Conservation (phyloP, 2,329 filamentous ascomycete species). For the Ilyonectria robusta region DNA sequence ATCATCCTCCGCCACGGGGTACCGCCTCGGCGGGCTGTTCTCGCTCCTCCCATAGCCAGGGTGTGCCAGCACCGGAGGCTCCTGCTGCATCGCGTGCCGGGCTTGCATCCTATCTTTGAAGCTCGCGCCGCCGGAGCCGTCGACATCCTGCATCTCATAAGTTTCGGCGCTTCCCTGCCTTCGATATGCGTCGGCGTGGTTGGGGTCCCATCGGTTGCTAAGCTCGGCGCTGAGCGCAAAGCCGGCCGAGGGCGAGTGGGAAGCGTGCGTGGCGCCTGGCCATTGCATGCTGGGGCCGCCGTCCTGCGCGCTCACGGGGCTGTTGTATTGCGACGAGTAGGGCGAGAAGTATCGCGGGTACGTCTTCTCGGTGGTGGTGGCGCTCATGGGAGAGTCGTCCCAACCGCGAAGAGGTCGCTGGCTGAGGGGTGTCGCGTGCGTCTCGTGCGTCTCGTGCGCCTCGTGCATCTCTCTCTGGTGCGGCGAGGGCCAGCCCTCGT, state of each 20-base stretch:
- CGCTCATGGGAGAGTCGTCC: conserved; percentile 67
- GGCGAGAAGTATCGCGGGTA: conserved; percentile 70
- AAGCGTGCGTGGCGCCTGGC: conserved; percentile 11
- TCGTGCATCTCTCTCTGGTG: conserved; percentile 43
- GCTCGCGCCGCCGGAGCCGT: conserved; percentile 16
- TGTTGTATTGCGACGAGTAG: conserved; percentile 72
- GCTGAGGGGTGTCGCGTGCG: conserved; percentile 64
- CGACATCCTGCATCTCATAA: conserved; percentile 19
- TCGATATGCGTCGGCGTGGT: background rate
- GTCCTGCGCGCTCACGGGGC: conserved; percentile 65
- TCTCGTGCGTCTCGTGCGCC: conserved; percentile 38
- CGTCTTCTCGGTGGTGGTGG: conserved; percentile 54
- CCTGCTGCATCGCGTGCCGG: background rate
- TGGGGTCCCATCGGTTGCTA: conserved; percentile 15
- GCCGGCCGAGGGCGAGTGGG: conserved; percentile 13
- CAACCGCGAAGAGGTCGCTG: conserved; percentile 66
- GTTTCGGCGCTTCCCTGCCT: conserved; percentile 9
- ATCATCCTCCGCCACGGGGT: conserved; percentile 5
- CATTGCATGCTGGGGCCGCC: conserved; percentile 24
- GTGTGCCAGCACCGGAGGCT: conserved; percentile 11
- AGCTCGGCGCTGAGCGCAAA: conserved; percentile 19
- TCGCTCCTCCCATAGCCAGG: conserved; percentile 8
- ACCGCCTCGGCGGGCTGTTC: conserved; percentile 11
- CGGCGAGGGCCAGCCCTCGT: conserved; percentile 54
- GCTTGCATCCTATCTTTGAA: conserved; percentile 13